Conservation (phyloP, 2,329 filamentous ascomycete species). For the Sclerotinia sclerotiorum region DNA sequence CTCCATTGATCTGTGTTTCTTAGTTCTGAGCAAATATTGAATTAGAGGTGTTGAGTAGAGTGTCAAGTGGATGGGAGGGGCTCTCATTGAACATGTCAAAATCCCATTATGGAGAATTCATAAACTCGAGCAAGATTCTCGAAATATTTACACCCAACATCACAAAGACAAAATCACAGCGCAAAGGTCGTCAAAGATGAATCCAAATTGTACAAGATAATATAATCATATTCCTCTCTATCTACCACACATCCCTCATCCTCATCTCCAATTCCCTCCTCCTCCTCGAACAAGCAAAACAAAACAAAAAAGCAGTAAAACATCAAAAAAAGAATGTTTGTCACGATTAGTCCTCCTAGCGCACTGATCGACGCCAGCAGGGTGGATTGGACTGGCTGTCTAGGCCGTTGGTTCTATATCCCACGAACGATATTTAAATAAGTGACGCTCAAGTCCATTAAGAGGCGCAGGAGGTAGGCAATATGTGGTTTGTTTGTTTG, state of each 20-base stretch:
- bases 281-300: too few relatives aligned
- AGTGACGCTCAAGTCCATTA: constrained; percentile 43
- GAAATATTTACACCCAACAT: not conserved
- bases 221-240: not conserved
- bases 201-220: not conserved
- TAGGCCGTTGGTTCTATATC: constrained; percentile 42
- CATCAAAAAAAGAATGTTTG: constrained; percentile 34
- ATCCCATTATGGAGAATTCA: not conserved
- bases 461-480: constrained; percentile 42
- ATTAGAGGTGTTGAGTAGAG: not conserved
- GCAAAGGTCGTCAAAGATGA: not conserved
- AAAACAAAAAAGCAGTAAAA: not conserved
- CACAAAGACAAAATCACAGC: not conserved
- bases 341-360: constrained; percentile 44
- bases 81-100: not conserved
- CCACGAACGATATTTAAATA: constrained; percentile 44
- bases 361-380: constrained; percentile 42
- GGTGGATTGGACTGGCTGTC: constrained; percentile 44
- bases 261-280: not conserved
- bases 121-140: not conserved
- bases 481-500: constrained; percentile 40
- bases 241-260: not conserved
- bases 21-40: not conserved
- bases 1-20: not conserved
- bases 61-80: not conserved